phyloP scores from a whole-genome alignment of 768 basidiomycete genomes.

The Mycena vitilis region DNA sequence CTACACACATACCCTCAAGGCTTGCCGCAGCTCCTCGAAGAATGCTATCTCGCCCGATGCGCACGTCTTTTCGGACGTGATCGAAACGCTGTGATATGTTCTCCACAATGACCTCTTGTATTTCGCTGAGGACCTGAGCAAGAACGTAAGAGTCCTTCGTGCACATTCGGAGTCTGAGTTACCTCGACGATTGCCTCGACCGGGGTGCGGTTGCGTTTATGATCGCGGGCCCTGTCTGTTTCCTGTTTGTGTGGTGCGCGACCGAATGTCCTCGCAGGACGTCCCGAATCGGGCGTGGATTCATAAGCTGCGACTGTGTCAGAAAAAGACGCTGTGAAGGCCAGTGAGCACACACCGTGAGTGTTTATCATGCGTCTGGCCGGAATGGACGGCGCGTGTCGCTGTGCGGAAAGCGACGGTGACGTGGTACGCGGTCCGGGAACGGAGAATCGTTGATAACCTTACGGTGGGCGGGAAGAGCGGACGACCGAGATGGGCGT shows the following conservation, averaged over 20 bases:
- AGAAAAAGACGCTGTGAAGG: not conserved
- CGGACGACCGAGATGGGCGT: not conserved
- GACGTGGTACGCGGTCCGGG: conserved; percentile 25
- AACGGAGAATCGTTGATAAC: conserved; percentile 24
- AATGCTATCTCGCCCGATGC: conserved; percentile 57
- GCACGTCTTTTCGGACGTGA: conserved; percentile 58
- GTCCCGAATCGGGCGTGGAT: conserved; percentile 17
- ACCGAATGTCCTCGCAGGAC: conserved; percentile 9
- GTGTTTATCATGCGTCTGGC: conserved; percentile 3
- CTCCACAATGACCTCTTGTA: conserved; percentile 60
- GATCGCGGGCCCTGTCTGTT: conserved; percentile 13
- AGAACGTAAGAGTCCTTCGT: not conserved
- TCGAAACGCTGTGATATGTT: conserved; percentile 62
- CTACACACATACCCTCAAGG: conserved; percentile 56
- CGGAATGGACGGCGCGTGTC: conserved; percentile 4
- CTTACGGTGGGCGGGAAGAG: conserved; percentile 5
- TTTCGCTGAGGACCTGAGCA: conserved; percentile 60
- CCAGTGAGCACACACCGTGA: conserved; percentile 4
- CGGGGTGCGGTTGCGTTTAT: conserved; percentile 24
- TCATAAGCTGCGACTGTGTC: conserved; percentile 15
- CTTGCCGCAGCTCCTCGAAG: conserved; percentile 57
- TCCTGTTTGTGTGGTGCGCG: conserved; percentile 13
- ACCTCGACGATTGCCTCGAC: conserved; percentile 57
- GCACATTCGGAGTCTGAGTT: conserved; percentile 26
- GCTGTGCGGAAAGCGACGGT: conserved; percentile 9